phyloP scores from a whole-genome alignment of 1,284 basidiomycete genomes.

The Trichosporon ovoides region DNA sequence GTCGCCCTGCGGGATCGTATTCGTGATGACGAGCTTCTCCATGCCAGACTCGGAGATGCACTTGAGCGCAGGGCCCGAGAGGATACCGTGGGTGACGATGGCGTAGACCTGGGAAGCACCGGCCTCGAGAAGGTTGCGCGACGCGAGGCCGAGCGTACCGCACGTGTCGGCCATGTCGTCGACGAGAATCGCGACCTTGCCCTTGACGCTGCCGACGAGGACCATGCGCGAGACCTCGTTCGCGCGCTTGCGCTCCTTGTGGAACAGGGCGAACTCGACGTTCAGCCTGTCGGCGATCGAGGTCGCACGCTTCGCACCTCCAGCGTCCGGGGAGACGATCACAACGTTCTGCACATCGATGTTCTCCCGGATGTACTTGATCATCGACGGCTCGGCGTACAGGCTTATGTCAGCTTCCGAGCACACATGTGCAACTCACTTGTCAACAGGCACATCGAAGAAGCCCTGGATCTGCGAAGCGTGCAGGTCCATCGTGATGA shows the following conservation, averaged over 20 bases:
- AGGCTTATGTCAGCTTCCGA: conserved; percentile 48
- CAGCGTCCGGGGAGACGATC: conserved; percentile 97
- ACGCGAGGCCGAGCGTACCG: conserved; percentile 90
- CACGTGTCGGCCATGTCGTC: conserved; percentile 99
- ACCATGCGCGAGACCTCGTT: conserved; percentile 99
- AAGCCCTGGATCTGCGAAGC: conserved; percentile 99
- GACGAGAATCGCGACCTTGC: conserved; percentile 93
- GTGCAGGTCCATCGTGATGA: conserved; percentile 99
- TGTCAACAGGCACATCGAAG: conserved; percentile 99
- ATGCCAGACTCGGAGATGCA: conserved; percentile 67
- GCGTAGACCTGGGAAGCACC: conserved; percentile 83
- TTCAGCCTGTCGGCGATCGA: conserved; percentile 95
- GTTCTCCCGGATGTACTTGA: conserved; percentile 89
- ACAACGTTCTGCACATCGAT: conserved; percentile 83
- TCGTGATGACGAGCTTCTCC: conserved; percentile 96
- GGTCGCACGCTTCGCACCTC: conserved; percentile 96
- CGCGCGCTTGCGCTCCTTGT: conserved; percentile 99
- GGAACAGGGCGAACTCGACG: conserved; percentile 97
- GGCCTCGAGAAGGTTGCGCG: conserved; percentile 80
- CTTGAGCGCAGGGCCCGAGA: conserved; percentile 79
- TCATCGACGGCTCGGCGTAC: conserved; percentile 94
- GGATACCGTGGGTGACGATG: conserved; percentile 95
- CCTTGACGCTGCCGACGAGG: conserved; percentile 87
- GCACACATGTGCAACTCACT: conserved; percentile 59
- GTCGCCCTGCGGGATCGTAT: conserved; percentile 86